Evolutionary conservation across 176 grass and related monocot species (phyloP).

Genomic region (Chloris gayana): DNA sequence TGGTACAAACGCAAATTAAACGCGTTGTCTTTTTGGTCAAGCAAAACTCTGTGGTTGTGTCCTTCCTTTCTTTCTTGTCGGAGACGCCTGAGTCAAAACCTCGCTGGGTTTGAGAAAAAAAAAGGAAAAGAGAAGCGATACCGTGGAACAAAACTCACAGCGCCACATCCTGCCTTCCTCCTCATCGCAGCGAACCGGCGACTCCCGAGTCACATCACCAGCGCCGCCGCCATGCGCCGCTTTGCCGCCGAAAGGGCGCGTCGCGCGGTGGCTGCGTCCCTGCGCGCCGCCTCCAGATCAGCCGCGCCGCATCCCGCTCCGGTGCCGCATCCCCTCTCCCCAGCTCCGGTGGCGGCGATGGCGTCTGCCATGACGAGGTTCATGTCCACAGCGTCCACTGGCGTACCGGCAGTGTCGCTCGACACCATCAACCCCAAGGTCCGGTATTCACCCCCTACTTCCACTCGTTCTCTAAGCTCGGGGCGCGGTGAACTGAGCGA

Average conservation of each 20-base stretch:
- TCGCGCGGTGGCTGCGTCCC: conserved; percentile 46
- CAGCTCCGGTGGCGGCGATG: conserved; percentile 35
- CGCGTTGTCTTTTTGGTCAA: too few species aligned
- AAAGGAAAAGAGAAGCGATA: too few species aligned
- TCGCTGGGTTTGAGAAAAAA: too few species aligned
- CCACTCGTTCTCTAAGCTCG: background rate
- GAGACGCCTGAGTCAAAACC: too few species aligned
- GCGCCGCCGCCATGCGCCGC: conserved; percentile 56
- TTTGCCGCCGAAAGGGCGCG: conserved; percentile 59
- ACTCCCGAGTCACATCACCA: background rate
- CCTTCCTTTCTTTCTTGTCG: too few species aligned
- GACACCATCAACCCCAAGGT: conserved; percentile 79
- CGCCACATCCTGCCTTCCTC: too few species aligned
- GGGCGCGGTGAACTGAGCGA: background rate
- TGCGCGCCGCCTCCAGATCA: conserved; percentile 45
- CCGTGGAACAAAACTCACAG: too few species aligned
- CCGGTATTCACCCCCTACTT: background rate
- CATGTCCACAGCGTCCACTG: conserved; percentile 46
- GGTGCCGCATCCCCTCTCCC: background rate
- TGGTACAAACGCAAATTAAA: too few species aligned
- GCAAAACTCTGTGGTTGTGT: too few species aligned
- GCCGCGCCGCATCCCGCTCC: conserved; percentile 18
- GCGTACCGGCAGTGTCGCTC: conserved; percentile 47
- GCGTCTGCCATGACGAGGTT: conserved; percentile 44
- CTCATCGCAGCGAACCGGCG: too few species aligned